A percentile compares a stretch with the other conserved stretches of the same genome.
These are phyloP conservation scores for Mimosa bimucronata DNA, from an alignment of 306 rosid genomes.

Conservation along the genomic window DNA sequence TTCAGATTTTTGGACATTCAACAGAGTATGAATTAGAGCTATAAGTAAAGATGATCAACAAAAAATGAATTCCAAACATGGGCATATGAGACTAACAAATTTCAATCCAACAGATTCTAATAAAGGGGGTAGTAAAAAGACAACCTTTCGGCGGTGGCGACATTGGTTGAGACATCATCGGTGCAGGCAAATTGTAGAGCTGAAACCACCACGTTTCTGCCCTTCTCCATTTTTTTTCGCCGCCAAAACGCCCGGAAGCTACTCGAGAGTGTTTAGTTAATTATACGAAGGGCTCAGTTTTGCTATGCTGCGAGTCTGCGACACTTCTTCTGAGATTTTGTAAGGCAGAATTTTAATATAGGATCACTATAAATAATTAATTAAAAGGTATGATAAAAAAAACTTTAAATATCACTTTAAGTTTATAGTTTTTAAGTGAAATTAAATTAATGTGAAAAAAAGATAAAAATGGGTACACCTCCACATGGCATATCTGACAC, in stretches of 20 bases:
- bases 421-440: too few relatives aligned
- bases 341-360: too few relatives aligned
- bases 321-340: too few relatives aligned
- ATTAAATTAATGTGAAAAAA: too few relatives aligned
- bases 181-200: conserved; percentile 92
- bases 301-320: too few relatives aligned
- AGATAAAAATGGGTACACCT: too few relatives aligned
- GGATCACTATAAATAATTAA: too few relatives aligned
- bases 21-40: conserved; percentile 5
- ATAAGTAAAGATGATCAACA: not conserved
- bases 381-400: too few relatives aligned
- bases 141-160: conserved; percentile 85
- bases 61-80: not conserved
- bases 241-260: not conserved
- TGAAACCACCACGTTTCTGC: conserved; percentile 65
- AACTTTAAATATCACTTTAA: too few relatives aligned
- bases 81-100: not conserved
- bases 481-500: too few relatives aligned
- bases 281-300: not conserved
- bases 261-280: not conserved
- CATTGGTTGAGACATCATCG: conserved; percentile 66
- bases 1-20: not conserved
- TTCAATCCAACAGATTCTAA: not conserved
- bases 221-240: conserved; percentile 48
- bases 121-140: conserved; percentile 1